Percentiles rank a stretch among this genome's conserved stretches.
phyloP scores from a whole-genome alignment of 768 basidiomycete species.

The Rhodocollybia butyracea region DNA sequence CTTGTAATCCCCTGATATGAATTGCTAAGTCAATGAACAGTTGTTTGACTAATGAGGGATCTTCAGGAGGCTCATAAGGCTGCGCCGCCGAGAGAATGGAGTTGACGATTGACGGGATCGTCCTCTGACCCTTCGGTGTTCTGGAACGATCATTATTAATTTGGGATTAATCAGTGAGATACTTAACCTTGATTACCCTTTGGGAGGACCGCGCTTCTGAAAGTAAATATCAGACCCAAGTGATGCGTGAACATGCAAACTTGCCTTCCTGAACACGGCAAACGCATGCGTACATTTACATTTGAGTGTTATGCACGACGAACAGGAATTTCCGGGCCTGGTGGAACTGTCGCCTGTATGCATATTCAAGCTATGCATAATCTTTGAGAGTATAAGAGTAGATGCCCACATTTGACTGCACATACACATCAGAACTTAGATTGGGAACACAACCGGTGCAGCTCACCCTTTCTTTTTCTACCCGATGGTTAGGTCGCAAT shows the following conservation, averaged over 20 bases:
- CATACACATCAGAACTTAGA: background rate
- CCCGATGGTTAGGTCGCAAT: too few species aligned
- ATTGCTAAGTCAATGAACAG: conserved; percentile 1
- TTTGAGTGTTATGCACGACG: conserved; percentile 32
- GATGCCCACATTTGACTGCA: conserved; percentile 4
- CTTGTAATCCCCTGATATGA: background rate
- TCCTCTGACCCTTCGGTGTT: conserved; percentile 27
- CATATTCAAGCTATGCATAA: background rate
- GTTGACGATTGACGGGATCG: background rate
- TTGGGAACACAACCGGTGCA: too few species aligned
- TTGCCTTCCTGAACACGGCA: background rate
- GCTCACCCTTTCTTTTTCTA: too few species aligned
- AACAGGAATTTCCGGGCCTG: conserved; percentile 32
- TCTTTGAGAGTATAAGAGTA: background rate
- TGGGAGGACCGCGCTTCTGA: conserved; percentile 39
- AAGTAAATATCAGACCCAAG: background rate
- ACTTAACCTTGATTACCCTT: conserved; percentile 29
- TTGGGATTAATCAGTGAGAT: background rate
- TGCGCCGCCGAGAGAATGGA: background rate
- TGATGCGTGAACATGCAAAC: background rate
- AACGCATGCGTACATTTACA: conserved; percentile 27
- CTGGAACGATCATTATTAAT: conserved; percentile 23
- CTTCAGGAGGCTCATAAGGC: background rate
- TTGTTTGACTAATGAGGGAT: background rate
- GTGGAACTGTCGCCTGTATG: conserved; percentile 39